Evolutionary conservation across 352 stramenopile genomes (phyloP).

Genomic region (Poterioochromonas sp.): DNA sequence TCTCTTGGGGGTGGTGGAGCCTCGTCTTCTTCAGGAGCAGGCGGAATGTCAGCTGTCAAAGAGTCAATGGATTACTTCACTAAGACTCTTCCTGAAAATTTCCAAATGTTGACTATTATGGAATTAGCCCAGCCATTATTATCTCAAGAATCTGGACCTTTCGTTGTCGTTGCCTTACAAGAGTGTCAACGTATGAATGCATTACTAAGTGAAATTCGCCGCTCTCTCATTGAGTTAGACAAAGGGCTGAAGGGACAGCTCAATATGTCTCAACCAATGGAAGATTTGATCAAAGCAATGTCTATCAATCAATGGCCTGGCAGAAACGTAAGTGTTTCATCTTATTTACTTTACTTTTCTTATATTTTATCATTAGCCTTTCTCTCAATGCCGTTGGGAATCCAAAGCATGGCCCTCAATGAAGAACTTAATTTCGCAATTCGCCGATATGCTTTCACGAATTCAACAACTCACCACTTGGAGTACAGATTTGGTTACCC

Average conservation of each 20-base stretch:
- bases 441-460: conserved; percentile 79
- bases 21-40: conserved; percentile 54
- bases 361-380: neutral
- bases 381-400: conserved; percentile 78
- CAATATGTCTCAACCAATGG: conserved; percentile 88
- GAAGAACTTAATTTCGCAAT: conserved; percentile 79
- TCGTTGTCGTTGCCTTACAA: conserved; percentile 84
- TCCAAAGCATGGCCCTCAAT: conserved; percentile 87
- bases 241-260: conserved; percentile 88
- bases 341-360: conserved; percentile 61
- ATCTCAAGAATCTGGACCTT: conserved; percentile 69
- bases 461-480: conserved; percentile 73
- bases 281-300: conserved; percentile 80
- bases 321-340: too few species aligned
- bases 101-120: conserved; percentile 79
- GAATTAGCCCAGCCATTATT: conserved; percentile 72
- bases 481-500: conserved; percentile 77
- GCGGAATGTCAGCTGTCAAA: conserved; percentile 64
- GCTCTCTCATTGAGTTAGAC: conserved; percentile 79
- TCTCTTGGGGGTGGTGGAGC: conserved; percentile 48
- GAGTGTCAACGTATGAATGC: conserved; percentile 88
- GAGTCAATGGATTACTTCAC: conserved; percentile 78
- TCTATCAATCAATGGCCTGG: conserved; percentile 82
- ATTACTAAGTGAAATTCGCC: conserved; percentile 75
- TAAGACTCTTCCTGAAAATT: conserved; percentile 72